Evolutionary conservation across 352 stramenopile genomes (phyloP), one percentile per base, ranked within the genome.

Genomic region (Saprolegnia diclina): DNA sequence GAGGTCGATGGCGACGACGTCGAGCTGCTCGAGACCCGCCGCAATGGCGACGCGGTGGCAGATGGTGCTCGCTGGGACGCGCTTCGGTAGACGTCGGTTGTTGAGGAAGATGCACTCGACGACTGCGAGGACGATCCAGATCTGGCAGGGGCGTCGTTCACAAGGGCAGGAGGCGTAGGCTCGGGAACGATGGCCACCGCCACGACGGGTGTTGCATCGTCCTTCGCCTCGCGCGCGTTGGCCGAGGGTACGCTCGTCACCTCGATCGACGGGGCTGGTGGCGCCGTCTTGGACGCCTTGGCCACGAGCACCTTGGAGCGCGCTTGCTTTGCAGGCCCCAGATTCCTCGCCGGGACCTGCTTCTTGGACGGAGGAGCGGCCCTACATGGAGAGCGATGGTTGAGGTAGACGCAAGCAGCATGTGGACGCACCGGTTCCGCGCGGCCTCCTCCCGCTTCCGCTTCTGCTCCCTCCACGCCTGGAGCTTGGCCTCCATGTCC

Each of bases 381-480:
- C 18, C 56, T 29, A 65, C 26, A 18, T 65, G 14, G 18, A 55
- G 18, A 6, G 19, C 21, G 16, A 65, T 55, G 6, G 4, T 2
- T 26, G 21, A 22, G 24, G n/a, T 29, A 64, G 21, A 64, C 18
- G 10, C 11, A 46, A 18, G 22, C 40, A 35, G 21, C 45, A 52
- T 52, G 5, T 35, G 1, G 10, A 57, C 21, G 32, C 13, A 48
- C 46, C 45, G 62, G 26, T 48, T 69, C 7, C 26, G 10, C 13
- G 16, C 18, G 13, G 10, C 46, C 22, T 62, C 63, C 18, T 69
- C 50, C 14, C 37, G 48, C 46, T 62, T 59, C 42, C 63, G 53
- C 63, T 69, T 69, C 21, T 61, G 19, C 63, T 69, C 63, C 29
- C 24, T 59, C 63, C 63, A 69, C 19, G 35, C 63, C 26, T 59